Evolutionary conservation across 345 rosid genomes (phyloP), one percentile per base, ranked within the genome.

Genomic region (Limnanthes douglasii): DNA sequence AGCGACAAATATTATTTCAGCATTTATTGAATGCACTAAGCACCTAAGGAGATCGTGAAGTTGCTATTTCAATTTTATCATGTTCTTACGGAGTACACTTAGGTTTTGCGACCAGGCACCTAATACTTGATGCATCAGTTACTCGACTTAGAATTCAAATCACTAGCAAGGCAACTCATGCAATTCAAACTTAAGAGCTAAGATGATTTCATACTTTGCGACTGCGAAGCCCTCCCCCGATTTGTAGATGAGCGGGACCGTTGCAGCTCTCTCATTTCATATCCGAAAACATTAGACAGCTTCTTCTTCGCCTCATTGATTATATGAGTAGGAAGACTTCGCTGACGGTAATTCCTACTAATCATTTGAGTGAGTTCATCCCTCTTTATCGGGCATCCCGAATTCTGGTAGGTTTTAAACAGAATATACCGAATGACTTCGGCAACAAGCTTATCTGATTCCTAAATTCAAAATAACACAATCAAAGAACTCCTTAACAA

Each of bases 301-400:
- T 72, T 83, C 18, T 56, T 60, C 21, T 53, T 65, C 7, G 92
- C 98, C 45, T 75, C 86, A 20, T 66, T 75, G 39, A 90, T 70
- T 4, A 90, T 65, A 1, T 24, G n/a, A 8, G 75, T 61, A 13
- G 95, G 81, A 28, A 90, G 70, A 8, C 30, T 36, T 1, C 93
- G 86, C 44, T 72, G 75, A 6, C 47, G 65, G 35, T 90, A 79
- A 50, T 70, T 84, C 60, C 54, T 79, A 11, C 86, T 84, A 18
- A 84, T 77, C 10, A 84, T 58, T 45, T 79, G 98, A 46, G 83
- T 70, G 44, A 90, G 72, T 26, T 90, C 98, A 22, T 84, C 98
- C 29, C 98, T 55, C 62, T 74, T 84, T 25, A 90, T 68, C 1
- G 94, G 94, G 37, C 84, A 74, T 2, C 97, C 95, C 6, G 75